Evolutionary conservation across 2,329 filamentous ascomycete species (phyloP), one percentile per base, ranked within the genome.

Genomic region (Penicillium aurantiogriseum): DNA sequence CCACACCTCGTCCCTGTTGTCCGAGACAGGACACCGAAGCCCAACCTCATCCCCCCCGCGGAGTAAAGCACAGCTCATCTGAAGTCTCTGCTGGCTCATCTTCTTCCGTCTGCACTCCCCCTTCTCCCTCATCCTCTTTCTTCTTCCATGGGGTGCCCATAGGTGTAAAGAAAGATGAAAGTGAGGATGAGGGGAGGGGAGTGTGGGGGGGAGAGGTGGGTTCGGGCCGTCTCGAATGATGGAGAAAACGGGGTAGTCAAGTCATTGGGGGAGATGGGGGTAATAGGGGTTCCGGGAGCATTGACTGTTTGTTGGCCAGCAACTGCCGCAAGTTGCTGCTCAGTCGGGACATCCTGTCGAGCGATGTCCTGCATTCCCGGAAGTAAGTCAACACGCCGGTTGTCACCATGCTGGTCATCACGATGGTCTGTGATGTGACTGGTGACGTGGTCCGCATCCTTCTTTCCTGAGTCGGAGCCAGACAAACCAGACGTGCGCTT

Each of bases 211-310:
- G 54, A 52, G 54, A 53, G 5, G 25, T 46, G 27, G 27, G 49
- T 29, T 33, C 35, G 42, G 27, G 54, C 42, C 25, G 54, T 53
- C 42, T 46, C 42, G 17, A 40, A 46, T 23, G 48, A 51, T 38
- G 29, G 8, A 27, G 33, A 33, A 3, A 19, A 27, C n/a, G 54
- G 21, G 11, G 21, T 2, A 21, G 13, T 9, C 42, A 52, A 42
- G 42, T 11, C 29, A 42, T 4, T 13, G 4, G 49, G 25, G 13
- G 4, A 31, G 29, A 4, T 25, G 4, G 54, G 33, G 13, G 4
- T 38, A n/a, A 3, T 25, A 6, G 44, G 29, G 17, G 23, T 17
- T 21, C 15, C 9, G 25, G 39, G 19, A 5, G 27, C 47, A 40
- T 31, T 38, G 15, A 39, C 11, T 46, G 54, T 13, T 23, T 31